Base-by-base conservation (phyloP, 2,329 filamentous ascomycete species). In the Beauveria caledonica region DNA sequence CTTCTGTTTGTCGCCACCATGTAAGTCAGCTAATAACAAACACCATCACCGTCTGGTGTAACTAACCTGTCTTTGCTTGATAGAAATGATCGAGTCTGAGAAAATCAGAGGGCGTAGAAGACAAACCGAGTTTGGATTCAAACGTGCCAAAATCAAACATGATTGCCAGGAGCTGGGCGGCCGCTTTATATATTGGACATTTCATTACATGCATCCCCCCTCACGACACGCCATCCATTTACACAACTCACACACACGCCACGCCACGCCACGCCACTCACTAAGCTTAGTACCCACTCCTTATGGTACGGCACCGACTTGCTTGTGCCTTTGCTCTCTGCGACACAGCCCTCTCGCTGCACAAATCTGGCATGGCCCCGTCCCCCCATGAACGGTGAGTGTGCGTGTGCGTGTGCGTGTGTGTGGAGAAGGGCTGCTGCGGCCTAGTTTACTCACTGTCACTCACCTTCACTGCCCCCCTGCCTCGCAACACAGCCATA, bases 261-360 rank as follows among this genome's bases (percentile, higher is more conserved):
- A 27, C 21, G n/a, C n/a, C n/a, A n/a, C n/a, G n/a, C n/a, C n/a
- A 51, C 55, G 55, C 55, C 55, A 58, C 55, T 58, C 42, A 36
- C 36, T 56, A n/a, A n/a, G n/a, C n/a, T n/a, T n/a, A 36, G 42
- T 56, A 15, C 27, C 23, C 10, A 11, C 11, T 23, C 3, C 8
- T 15, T 15, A 57, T 48, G 29, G 25, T 10, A 49, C 21, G 45
- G 55, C 25, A 46, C 40, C 29, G 17, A 6, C 23, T 23, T 29
- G n/a, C n/a, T 21, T 33, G 19, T 57, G 29, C 19, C 40, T 23
- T 15, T 23, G 33, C 45, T 45, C 17, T 27, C 53, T 46, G 25
- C 5, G 33, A 40, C 33, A 21, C 42, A 58, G 15, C 55, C 46
- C 46, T 51, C 40, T 55, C 17, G 33, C 11, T 39, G 23, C 15